Percentiles rank a stretch among this genome's conserved stretches.
These are phyloP conservation scores for Ormosia semicastrata DNA, from an alignment of 306 rosid genomes.

Conservation along the genomic window DNA sequence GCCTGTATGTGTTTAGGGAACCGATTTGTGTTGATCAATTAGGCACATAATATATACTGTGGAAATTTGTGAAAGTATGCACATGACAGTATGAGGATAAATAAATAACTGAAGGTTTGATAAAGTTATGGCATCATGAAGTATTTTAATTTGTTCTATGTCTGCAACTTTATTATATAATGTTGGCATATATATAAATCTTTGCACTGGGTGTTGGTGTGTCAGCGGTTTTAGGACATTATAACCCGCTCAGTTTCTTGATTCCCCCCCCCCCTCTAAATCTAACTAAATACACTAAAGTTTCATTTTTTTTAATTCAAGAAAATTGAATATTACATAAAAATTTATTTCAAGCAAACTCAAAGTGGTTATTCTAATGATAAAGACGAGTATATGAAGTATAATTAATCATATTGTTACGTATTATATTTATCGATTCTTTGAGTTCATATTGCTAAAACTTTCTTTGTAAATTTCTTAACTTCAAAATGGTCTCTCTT, in stretches of 20 bases:
- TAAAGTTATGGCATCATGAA: constrained; percentile 31
- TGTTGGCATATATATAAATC: background rate
- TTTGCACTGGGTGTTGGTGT: constrained; percentile 1
- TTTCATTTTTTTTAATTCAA: too few species aligned
- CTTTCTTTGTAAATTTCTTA: too few species aligned
- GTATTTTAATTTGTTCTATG: constrained; percentile 23
- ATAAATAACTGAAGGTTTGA: constrained; percentile 15
- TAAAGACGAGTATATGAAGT: too few species aligned
- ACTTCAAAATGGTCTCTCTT: too few species aligned
- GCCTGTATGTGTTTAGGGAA: background rate
- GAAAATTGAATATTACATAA: too few species aligned
- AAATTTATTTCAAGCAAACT: too few species aligned
- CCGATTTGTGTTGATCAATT: constrained; percentile 28
- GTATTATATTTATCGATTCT: too few species aligned
- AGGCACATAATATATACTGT: constrained; percentile 4
- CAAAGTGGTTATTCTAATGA: too few species aligned
- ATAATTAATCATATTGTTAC: too few species aligned
- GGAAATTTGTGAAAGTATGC: constrained; percentile 23
- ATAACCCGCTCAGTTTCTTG: background rate
- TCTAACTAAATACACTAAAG: too few species aligned
- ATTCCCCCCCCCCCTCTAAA: too few species aligned
- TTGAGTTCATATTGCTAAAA: too few species aligned
- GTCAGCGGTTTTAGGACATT: constrained; percentile 17
- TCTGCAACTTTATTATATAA: constrained; percentile 2
- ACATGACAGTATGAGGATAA: constrained; percentile 16